Evolutionary conservation across 768 basidiomycete genomes (phyloP), one percentile per base, ranked within the genome.

Genomic region (Peribolospora kevripleyi): DNA sequence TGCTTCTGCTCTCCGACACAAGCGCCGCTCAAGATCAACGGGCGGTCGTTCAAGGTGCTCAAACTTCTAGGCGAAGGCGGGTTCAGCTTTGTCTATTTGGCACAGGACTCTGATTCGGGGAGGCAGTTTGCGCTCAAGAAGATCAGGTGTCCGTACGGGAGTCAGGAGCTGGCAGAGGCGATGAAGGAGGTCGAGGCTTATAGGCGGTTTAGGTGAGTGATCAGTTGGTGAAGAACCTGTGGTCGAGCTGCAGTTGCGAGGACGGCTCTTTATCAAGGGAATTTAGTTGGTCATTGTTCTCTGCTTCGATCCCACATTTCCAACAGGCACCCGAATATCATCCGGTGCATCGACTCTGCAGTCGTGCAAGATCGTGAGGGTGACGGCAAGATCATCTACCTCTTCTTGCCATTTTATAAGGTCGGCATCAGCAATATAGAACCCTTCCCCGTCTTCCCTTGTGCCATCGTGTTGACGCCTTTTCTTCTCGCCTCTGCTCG

Each of bases 111-210:
- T 14, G 61, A 59, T 0, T 62, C 64, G 1, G 67, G 87, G 76
- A 75, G 88, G 59, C 78, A 84, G 72, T 97, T 91, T 62, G 93
- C 93, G 0, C 71, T 98, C 59, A 98, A 98, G 73, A 97, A 93
- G 70, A 90, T 93, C 65, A 75, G 87, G 48, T 90, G 87, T 72
- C 86, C 85, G 1, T 81, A 81, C 46, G 86, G 86, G 6, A 72
- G 76, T 5, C 87, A 91, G 54, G 81, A 80, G 7, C 86, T 97
- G 50, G 63, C 66, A 55, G 64, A 64, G 43, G 71, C 69, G 5
- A 65, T 71, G 55, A 81, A 81, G 63, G 84, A 86, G 65, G 70
- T 72, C 14, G 48, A 60, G 39, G 59, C 54, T 55, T 93, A 93
- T 67, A 73, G 87, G 64, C 76, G 91, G 57, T 97, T 97, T 74